Conservation (phyloP, 371 early-diverging fungal genomes). For the Mucor velutinosus region DNA sequence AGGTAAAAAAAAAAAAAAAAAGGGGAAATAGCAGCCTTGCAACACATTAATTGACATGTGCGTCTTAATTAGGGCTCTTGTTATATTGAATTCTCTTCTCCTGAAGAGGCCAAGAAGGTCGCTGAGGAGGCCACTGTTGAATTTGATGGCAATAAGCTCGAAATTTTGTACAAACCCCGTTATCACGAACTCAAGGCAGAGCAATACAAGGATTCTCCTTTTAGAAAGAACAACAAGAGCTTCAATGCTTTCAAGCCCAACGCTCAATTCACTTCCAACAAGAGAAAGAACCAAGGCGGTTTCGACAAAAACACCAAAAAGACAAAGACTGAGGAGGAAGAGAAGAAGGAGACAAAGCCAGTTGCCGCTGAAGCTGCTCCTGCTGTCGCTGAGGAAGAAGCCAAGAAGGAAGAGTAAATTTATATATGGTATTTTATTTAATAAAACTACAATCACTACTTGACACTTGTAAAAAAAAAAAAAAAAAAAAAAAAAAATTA, state of each 20-base stretch:
- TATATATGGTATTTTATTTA: background rate
- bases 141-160: constrained; percentile 58
- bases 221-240: constrained; percentile 2
- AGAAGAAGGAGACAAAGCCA: constrained; percentile 11
- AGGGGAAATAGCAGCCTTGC: too few species aligned
- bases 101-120: constrained; percentile 57
- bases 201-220: constrained; percentile 27
- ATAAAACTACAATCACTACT: background rate
- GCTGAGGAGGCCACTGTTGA: constrained; percentile 44
- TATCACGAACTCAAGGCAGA: constrained; percentile 27
- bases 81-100: constrained; percentile 62
- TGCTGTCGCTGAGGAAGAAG: background rate
- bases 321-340: constrained; percentile 21
- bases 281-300: constrained; percentile 18
- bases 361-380: background rate
- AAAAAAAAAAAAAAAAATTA: background rate
- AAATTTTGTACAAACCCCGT: constrained; percentile 31
- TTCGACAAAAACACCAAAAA: constrained; percentile 11
- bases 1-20: constrained; percentile 20
- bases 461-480: background rate
- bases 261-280: constrained; percentile 1
- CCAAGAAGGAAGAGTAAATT: background rate
- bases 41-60: background rate
- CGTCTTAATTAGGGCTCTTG: constrained; percentile 48
- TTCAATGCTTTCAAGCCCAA: constrained; percentile 29